Evolutionary conservation across 805 yeast genomes (phyloP), one percentile per base, ranked within the genome.

Genomic region (Sungouiozyma ichnusensis): DNA sequence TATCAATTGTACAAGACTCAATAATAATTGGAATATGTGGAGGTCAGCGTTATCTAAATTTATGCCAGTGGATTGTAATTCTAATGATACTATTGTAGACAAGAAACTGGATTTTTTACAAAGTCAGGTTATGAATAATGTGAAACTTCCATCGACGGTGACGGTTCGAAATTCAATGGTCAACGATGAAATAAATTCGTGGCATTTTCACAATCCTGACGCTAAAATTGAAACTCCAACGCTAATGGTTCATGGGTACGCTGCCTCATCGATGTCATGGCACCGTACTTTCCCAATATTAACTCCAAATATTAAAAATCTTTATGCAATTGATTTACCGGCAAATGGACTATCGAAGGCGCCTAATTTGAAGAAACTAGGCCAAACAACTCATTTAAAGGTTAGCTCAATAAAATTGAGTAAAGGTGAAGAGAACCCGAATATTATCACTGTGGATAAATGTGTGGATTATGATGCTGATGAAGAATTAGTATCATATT

Each of bases 241-340:
- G 3, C 48, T 92, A 2, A 61, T 90, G 47, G 64, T 92, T 3
- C 98, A 90, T 61, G 98, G 98, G 0, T 87, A 86, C 56, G 96
- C 95, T 2, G 95, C 97, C 0, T 85, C 94, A 1, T 73, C 87
- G 13, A 90, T 94, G 19, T 78, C 86, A 42, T 90, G 77, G 52
- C 74, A 80, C 53, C 75, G 81, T 47, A 90, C 85, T 55, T 75
- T 85, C 48, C 74, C 72, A 37, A 67, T 61, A 0, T 59, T 81
- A 38, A 57, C 74, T 3, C 54, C 45, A 39, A 45, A 65, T 4
- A 63, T 80, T 8, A 75, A 76, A 1, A 79, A 72, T 35, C 53
- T 84, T 29, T 86, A 79, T 57, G 79, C 85, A 0, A 66, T 84
- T 17, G 94, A 84, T 54, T 58, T 81, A 51, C 74, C 80, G 0